Conservation (phyloP, 1,284 basidiomycete genomes). For the Fomitopsis pinicola region DNA sequence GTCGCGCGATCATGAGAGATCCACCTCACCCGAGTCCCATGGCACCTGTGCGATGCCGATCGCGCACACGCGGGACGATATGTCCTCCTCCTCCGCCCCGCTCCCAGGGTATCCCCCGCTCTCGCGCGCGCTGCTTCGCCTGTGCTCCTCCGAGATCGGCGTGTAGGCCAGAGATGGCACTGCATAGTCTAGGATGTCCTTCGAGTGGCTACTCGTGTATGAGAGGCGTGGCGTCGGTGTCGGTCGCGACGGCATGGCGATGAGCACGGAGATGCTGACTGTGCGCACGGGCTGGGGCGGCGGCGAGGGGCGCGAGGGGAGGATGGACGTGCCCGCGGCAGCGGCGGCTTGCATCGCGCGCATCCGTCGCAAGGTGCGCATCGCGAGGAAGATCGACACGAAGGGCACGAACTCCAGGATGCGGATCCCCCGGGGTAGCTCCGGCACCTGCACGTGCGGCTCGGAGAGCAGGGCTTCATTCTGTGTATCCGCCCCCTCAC, state of each 20-base stretch:
- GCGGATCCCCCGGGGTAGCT: not conserved
- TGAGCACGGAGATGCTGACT: conserved; percentile 21
- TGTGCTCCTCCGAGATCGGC: not conserved
- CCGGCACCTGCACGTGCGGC: not conserved
- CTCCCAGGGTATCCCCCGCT: not conserved
- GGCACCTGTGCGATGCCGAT: conserved; percentile 21
- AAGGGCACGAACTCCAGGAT: conserved; percentile 2
- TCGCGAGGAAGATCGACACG: not conserved
- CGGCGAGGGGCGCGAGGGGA: not conserved
- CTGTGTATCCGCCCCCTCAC: conserved; percentile 5
- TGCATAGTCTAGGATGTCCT: not conserved
- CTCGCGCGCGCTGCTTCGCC: conserved; percentile 2
- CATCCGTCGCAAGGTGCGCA: not conserved
- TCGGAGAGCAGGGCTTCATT: not conserved
- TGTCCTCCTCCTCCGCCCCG: not conserved
- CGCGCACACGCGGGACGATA: conserved; percentile 14
- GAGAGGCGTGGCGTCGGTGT: not conserved
- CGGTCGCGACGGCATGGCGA: conserved; percentile 23
- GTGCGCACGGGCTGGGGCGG: conserved; percentile 7
- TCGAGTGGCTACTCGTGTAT: not conserved
- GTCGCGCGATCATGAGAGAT: not conserved
- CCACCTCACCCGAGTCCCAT: conserved; percentile 15
- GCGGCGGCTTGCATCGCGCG: not conserved
- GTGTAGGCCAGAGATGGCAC: too few species aligned
- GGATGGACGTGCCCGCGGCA: not conserved